A percentile compares a stretch with the other conserved stretches of the same genome.
phyloP scores from a whole-genome alignment of 805 yeast species.

The Martiniozyma abietophila region DNA sequence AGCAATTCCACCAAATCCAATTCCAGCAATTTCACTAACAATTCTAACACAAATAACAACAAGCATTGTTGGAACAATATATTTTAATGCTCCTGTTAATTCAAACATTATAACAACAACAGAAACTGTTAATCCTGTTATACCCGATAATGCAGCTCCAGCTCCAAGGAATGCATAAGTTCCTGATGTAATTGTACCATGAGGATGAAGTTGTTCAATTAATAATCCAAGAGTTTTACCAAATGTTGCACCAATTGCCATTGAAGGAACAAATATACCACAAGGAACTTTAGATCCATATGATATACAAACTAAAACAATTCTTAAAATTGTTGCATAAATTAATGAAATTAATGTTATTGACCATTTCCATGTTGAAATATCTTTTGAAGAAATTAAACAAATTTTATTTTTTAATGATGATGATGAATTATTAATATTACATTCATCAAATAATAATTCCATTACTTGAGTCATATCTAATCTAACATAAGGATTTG shows the following conservation, averaged over 20 bases:
- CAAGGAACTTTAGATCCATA: constrained; percentile 95
- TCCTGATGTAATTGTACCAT: constrained; percentile 72
- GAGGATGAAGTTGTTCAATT: constrained; percentile 37
- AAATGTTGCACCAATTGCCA: constrained; percentile 93
- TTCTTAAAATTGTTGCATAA: constrained; percentile 65
- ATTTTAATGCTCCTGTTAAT: constrained; percentile 87
- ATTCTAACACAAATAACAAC: constrained; percentile 82
- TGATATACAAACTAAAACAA: constrained; percentile 66
- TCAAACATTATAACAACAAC: constrained; percentile 96
- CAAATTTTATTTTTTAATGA: neutral
- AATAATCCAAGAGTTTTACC: constrained; percentile 81
- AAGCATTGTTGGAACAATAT: constrained; percentile 92
- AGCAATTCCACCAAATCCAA: constrained; percentile 74
- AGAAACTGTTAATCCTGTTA: constrained; percentile 84
- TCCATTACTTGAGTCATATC: constrained; percentile 98
- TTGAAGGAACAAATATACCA: constrained; percentile 95
- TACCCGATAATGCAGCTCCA: constrained; percentile 90
- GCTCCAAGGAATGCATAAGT: constrained; percentile 95
- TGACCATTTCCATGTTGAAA: constrained; percentile 15
- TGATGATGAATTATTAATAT: constrained; percentile 10
- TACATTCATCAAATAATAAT: constrained; percentile 77
- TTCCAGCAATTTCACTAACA: constrained; percentile 69
- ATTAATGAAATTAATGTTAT: constrained; percentile 39
- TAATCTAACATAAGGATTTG: constrained; percentile 66
- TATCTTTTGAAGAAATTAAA: constrained; percentile 10